Evolutionary conservation across 1,284 basidiomycete genomes (phyloP), one percentile per base, ranked within the genome.

Genomic region (Sutorius eximius): DNA sequence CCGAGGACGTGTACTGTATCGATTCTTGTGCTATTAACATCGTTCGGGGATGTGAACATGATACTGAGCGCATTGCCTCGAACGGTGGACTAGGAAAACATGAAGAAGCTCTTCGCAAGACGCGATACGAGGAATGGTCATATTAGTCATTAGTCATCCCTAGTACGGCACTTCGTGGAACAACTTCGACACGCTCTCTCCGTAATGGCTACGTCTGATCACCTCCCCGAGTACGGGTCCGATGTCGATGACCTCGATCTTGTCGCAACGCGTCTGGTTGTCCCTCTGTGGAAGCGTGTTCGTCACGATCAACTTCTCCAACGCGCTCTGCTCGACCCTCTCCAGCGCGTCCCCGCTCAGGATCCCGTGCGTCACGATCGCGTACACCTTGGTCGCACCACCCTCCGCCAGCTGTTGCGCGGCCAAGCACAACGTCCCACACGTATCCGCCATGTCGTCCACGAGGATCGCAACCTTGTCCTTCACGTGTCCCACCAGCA

Each of bases 391-490:
- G 44, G 79, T 74, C 12, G 95, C 96, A 2, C 97, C 97, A 10
- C 93, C 93, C 69, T 98, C 94, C 45, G 89, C 77, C 42, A 99
- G 82, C 65, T 96, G 92, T 60, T 85, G 79, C 4, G 97, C 91
- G 2, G 97, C 97, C 38, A 98, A 81, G 63, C 93, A 95, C 52
- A 99, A 82, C 55, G 97, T 99, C 42, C 97, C 97, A 70, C 97
- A 99, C 41, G 97, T 99, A 74, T 99, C 97, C 49, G 97, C 95
- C 97, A 99, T 99, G 77, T 99, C 97, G 80, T 99, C 97, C 49
- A 99, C 95, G n/a, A 99, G 81, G 59, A 99, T 93, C 53, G 96
- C 97, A 42, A 89, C 82, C 77, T 99, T 99, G 73, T 88, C 94
- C 66, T 86, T 86, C 60, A 96, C 95, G 65, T 91, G 86, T 6